Base-by-base conservation (phyloP, 106 monocot species). In the Alisma plantagoaquatica region DNA sequence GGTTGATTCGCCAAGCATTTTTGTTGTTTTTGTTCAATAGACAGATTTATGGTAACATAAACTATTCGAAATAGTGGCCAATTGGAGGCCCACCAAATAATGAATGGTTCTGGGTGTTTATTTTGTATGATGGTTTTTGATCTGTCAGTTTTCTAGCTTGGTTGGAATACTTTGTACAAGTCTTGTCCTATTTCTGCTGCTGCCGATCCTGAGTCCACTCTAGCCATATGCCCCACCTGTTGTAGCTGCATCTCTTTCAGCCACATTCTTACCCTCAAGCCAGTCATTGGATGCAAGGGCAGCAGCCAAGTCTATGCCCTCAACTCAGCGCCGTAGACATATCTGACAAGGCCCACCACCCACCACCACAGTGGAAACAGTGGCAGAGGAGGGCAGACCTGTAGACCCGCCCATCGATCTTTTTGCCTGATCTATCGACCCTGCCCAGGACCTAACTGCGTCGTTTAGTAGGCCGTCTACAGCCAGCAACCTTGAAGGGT, bases 391-490 rank as follows among this genome's bases (percentile, higher is more conserved):
- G 3, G 17, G 4, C 23, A 16, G 78, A 58, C 70, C 66, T 52
- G 68, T 96, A 61, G 80, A 88, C 19, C 89, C 94, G 21, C 43
- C 63, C 31, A 58, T 92, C 59, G 92, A 92, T 59, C 77, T 86
- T 17, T 83, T 79, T 57, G 70, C 86, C 33, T 82, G 76, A 33
- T 74, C 84, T 52, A 53, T 89, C 54, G 84, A 89, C 25, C 63
- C 56, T 45, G 41, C 75, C 45, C 35, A 63, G 53, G 58, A 77
- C 25, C 75, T 89, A 29, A 53, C 88, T 16, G 60, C 72, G 31
- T 75, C 75, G 29, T 81, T 53, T 73, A 74, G 70, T 5, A 62
- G 67, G 19, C 38, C 79, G 59, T 11, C 61, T 17, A 41, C 23
- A 10, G 57, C 82, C 0, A 17, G 48, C 21, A 28, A 24, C 9